Base-by-base conservation (phyloP, 2,329 filamentous ascomycete genomes). In the Hypoxylon sp. region DNA sequence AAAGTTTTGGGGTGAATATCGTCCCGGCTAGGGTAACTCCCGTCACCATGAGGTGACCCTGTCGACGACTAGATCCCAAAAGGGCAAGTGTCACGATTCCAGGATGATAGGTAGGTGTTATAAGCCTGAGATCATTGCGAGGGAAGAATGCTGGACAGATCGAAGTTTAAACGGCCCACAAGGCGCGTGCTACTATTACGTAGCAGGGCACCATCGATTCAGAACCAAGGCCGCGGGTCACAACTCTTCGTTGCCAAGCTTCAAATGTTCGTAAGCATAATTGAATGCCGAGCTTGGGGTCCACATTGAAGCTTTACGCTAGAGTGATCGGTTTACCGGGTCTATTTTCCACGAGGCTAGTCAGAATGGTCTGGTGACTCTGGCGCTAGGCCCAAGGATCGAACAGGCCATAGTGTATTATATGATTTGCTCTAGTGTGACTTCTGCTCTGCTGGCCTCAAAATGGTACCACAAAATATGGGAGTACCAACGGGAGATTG, bases 191-290 rank as follows among this genome's bases (percentile, higher is more conserved):
- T 58, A 51, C 33, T 17, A 58, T 65, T 50, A 52, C 39, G 39
- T 61, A 53, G 63, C 29, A 39, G 51, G 50, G 31, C 24, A 22
- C 29, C 35, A 53, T 26, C 24, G 47, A 8, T 46, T 26, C 29
- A 33, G 39, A 63, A 56, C 62, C 54, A 53, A 22, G 50, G 24
- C n/a, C 37, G 31, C 42, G 55, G 59, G 63, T 54, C 35, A 39
- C 29, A 31, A 14, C 24, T 22, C 17, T 42, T 9, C 31, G 29
- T 39, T 54, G 13, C 24, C 11, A 63, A 56, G 60, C 44, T 60
- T 61, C 19, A 22, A 22, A 22, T 22, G 19, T 22, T 22, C 14
- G 33, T 24, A 48, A 19, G 10, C n/a, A 55, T 51, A 47, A 29
- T 22, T 63, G 29, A 26, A 58, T 54, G 31, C 54, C 44, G 52